A percentile compares a stretch with the other conserved stretches of the same genome.
Evolutionary conservation across 306 rosid species (phyloP).

Genomic region (Oxytropis ochrocephala): DNA sequence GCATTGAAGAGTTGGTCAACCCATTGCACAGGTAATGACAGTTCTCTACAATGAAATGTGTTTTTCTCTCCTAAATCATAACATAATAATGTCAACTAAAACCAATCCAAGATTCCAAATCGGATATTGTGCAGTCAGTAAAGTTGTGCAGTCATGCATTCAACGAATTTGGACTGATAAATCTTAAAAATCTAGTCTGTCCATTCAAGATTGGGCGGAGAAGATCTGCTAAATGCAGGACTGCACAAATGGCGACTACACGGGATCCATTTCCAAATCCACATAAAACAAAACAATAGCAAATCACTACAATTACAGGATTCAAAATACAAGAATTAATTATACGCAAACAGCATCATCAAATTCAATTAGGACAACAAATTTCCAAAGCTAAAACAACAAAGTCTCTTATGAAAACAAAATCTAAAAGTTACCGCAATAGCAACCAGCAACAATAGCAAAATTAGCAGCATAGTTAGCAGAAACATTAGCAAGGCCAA

Average conservation of each 20-base stretch:
- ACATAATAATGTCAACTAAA: neutral
- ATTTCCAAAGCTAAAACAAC: neutral
- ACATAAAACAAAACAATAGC: neutral
- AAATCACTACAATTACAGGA: neutral
- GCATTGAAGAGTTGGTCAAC: neutral
- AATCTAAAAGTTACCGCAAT: slow-evolving; percentile 54
- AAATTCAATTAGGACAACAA: neutral
- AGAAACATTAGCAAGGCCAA: slow-evolving; percentile 52
- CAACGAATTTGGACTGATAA: too few relatives aligned
- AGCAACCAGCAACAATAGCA: slow-evolving; percentile 70
- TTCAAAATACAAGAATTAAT: neutral
- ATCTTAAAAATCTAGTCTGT: too few relatives aligned
- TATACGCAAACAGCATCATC: neutral
- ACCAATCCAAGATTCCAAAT: neutral
- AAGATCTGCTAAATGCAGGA: too few relatives aligned
- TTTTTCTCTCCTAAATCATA: neutral
- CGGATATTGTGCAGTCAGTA: too few relatives aligned
- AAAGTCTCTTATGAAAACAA: neutral
- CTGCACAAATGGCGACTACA: too few relatives aligned
- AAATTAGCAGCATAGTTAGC: slow-evolving; percentile 76
- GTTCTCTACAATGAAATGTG: neutral
- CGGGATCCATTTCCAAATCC: too few relatives aligned
- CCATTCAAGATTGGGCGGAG: too few relatives aligned
- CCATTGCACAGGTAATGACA: neutral
- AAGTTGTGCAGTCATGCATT: too few relatives aligned